Percentiles rank a stretch among this genome's conserved stretches.
These are phyloP conservation scores for Calonectria montana DNA, from an alignment of 2,329 filamentous ascomycete genomes.

Conservation along the genomic window DNA sequence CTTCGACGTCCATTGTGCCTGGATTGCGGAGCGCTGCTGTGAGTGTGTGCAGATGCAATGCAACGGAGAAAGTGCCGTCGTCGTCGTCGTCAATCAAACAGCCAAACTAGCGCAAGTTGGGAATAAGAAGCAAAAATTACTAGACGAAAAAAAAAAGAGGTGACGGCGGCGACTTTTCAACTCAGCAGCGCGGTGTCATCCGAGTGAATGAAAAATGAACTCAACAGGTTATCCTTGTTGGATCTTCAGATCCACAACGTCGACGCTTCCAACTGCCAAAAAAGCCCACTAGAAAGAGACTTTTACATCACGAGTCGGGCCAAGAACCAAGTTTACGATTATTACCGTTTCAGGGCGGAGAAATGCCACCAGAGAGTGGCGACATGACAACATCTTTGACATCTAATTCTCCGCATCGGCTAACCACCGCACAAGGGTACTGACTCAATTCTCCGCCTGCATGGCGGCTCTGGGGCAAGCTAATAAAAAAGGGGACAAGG, in stretches of 20 bases:
- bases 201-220: background rate
- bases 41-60: background rate
- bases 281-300: background rate
- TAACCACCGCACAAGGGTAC: background rate
- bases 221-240: background rate
- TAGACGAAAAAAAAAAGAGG: background rate
- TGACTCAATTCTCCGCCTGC: conserved; percentile 27
- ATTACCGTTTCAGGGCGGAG: conserved; percentile 8
- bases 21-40: background rate
- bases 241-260: conserved; percentile 1
- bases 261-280: background rate
- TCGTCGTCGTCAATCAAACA: background rate
- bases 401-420: conserved; percentile 18
- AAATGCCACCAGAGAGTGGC: background rate
- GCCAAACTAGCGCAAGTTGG: background rate
- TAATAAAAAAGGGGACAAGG: conserved; percentile 3
- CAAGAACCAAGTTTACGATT: background rate
- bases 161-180: background rate
- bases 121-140: background rate
- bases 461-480: background rate
- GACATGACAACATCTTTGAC: background rate
- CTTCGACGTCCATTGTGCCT: conserved; percentile 26
- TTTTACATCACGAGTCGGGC: background rate
- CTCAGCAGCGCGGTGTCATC: background rate
- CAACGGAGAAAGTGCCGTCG: background rate